Base-by-base conservation (phyloP, 768 basidiomycete genomes). In the Symmetrospora coprosmae region DNA sequence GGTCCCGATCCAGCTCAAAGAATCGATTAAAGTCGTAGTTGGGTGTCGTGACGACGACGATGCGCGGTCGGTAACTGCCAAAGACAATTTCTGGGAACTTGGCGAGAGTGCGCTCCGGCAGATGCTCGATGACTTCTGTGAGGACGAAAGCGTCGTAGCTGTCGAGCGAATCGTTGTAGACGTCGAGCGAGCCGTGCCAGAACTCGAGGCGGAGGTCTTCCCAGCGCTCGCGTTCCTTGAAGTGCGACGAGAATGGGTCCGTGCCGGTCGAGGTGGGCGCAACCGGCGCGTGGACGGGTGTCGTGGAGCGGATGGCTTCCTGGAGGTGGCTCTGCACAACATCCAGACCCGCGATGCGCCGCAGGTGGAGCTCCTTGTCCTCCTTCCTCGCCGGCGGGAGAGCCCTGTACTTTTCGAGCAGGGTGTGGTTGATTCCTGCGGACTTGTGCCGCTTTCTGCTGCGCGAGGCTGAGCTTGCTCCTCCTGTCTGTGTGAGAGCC, bases 41-140 rank as follows among this genome's bases (percentile, higher is more conserved):
- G 0, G 87, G 88, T 0, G 88, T 92, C 0, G 88, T 91, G 67
- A 90, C 69, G 21, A 92, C 77, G 41, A 88, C 76, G 40, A 83
- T 68, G 27, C 76, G 76, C 0, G 89, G 88, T 55, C 80, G 81
- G 66, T 92, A 92, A 31, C 79, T 74, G 0, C 87, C 87, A 13
- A 92, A 78, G 14, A 91, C 73, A 49, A 82, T 71, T 2, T 84
- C 83, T 6, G 82, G 79, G 65, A 88, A 84, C 19, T 76, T 75
- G 0, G 76, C 73, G 14, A 89, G 75, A 30, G 83, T 71, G 4
- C 77, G 72, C 0, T 78, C 77, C 0, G 78, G 75, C 35, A 63
- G 38, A 25, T 63, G 62, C 46, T 63, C 62, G 35, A 63, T 47
- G 8, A 63, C 62, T 43, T 62, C 61, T 7, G 61, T 51, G 30